Base-by-base conservation (phyloP, 441 rosid genomes). In the Kokia cookei region DNA sequence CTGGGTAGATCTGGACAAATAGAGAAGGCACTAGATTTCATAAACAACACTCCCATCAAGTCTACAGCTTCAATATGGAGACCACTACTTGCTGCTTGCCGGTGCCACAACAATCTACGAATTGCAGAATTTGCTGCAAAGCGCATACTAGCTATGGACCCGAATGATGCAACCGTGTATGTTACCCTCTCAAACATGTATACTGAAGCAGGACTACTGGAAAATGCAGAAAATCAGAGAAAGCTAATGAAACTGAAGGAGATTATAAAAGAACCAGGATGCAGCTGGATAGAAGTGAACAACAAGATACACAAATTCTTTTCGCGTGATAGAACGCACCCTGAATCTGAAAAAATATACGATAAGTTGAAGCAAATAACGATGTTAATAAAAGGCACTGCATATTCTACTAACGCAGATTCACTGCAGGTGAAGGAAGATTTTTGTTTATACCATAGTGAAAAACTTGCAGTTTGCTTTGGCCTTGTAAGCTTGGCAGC, bases 381-480 rank as follows among this genome's bases (percentile, higher is more conserved):
- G 37, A 45, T 35, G 26, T 78, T 71, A 50, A n/a, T 77, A 59
- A 57, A 71, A 32, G 73, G 64, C 45, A 48, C 6, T 65, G 75
- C 54, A 10, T 32, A 69, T 55, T 40, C 55, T 24, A 32, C 59
- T 27, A 27, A 50, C n/a, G 58, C 9, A 9, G 37, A 40, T 65
- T 5, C 17, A 45, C 47, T n/a, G 48, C 10, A 45, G 58, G 40
- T 17, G 27, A 60, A 75, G 27, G 76, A 65, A 47, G 74, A 71
- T 60, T 51, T 32, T 13, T 17, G 37, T 77, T 61, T 71, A 51
- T 71, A 74, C 69, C 83, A 80, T 68, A 63, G 80, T 40, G 83
- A 75, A 61, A 80, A 72, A 74, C 80, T 77, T 26, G 80, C 74
- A 59, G 76, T 77, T 43, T 65, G 76, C 79, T 80, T 80, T 65